Conservation (phyloP, 768 basidiomycete species). For the Serendipita sp. region DNA sequence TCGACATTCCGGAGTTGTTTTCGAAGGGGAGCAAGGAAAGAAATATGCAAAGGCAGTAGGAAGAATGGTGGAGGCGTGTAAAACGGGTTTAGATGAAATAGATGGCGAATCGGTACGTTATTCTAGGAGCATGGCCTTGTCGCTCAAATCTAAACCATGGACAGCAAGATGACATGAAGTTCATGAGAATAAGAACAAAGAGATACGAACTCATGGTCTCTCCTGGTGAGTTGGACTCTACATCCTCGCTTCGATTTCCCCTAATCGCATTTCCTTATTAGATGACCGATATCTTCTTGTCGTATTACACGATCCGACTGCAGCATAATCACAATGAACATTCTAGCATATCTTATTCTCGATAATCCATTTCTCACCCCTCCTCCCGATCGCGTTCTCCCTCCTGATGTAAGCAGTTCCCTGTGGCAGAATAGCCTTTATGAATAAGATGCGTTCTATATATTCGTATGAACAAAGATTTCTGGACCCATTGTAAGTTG, state of each 20-base stretch:
- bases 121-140: background rate
- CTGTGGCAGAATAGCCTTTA: too few species aligned
- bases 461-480: too few species aligned
- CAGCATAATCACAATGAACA: slow-evolving; percentile 11
- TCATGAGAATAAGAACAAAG: slow-evolving; percentile 82
- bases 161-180: slow-evolving; percentile 63
- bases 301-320: slow-evolving; percentile 63
- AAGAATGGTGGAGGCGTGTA: slow-evolving; percentile 63
- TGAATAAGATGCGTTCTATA: too few species aligned
- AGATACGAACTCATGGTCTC: slow-evolving; percentile 91
- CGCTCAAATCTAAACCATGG: slow-evolving; percentile 5
- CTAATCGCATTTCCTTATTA: slow-evolving; percentile 17
- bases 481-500: too few species aligned
- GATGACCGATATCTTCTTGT: slow-evolving; percentile 71
- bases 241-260: too few species aligned
- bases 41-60: slow-evolving; percentile 60
- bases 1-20: slow-evolving; percentile 67
- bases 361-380: too few species aligned
- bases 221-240: slow-evolving; percentile 54
- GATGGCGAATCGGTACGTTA: slow-evolving; percentile 43
- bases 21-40: slow-evolving; percentile 69
- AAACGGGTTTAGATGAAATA: slow-evolving; percentile 64
- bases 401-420: too few species aligned
- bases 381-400: too few species aligned
- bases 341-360: too few species aligned